Base-by-base conservation (phyloP, 2,329 filamentous ascomycete species). In the Ustulina deusta region DNA sequence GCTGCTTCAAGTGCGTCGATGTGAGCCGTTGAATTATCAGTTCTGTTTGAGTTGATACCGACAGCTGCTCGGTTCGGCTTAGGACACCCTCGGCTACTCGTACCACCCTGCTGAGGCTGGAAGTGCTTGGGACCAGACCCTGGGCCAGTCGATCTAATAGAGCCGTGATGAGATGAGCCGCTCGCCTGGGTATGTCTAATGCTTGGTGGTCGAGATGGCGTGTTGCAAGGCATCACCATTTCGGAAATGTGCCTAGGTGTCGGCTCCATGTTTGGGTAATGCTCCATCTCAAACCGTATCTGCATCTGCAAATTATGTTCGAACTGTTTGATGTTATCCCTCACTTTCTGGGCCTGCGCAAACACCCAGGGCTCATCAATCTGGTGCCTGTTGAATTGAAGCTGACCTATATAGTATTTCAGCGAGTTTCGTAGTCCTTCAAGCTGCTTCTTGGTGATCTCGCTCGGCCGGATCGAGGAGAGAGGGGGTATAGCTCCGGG, bases 341-440 rank as follows among this genome's bases (percentile, higher is more conserved):
- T 78, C 65, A 87, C 74, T 40, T 79, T 74, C 40, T 79, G 74
- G 3, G 79, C 82, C 10, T 68, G 64, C 6, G 60, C 61, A 61
- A 63, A 69, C n/a, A 67, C 67, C 58, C 58, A 68, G 9, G 61
- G 58, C 32, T 71, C 86, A 65, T 90, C 87, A 69, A 90, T 87
- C 71, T 90, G 87, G 69, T 90, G 86, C 70, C 83, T 85, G 74
- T 90, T 90, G 79, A 86, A 89, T 60, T 84, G 83, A 51, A 90
- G 77, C 71, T 90, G 87, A 66, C 87, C 84, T 69, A 89, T 84
- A 46, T 86, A 81, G 65, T 85, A 84, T 72, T 84, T 86, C 66
- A 90, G 80, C n/a, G 83, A 83, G n/a, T 75, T 73, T 46, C 82
- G 83, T 61, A 90, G 81, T 48, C 79, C 78, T 25, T 84, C 82